Conservation (phyloP, 2,329 filamentous ascomycete species). For the Paraconiothyrium sp. region DNA sequence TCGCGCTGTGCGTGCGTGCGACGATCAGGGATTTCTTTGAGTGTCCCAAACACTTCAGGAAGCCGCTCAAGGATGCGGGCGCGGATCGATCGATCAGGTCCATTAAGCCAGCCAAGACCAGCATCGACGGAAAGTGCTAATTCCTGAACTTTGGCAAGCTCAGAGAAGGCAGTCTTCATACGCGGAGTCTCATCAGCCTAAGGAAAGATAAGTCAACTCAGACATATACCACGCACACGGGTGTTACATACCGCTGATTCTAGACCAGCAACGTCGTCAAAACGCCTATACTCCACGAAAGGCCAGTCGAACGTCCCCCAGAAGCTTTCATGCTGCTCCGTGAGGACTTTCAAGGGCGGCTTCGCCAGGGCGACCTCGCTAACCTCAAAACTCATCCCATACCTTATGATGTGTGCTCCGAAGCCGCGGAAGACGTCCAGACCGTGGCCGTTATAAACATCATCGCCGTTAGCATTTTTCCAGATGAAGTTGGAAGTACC, state of each 20-base stretch:
- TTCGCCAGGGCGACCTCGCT: conserved; percentile 60
- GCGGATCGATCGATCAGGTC: conserved; percentile 65
- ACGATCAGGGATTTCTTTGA: conserved; percentile 50
- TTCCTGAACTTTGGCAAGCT: conserved; percentile 65
- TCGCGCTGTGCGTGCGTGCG: conserved; percentile 46
- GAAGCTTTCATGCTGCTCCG: conserved; percentile 65
- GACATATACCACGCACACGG: background rate
- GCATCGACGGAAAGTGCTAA: conserved; percentile 74
- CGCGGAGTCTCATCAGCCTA: conserved; percentile 68
- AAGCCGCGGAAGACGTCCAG: conserved; percentile 70
- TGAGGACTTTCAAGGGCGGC: conserved; percentile 66
- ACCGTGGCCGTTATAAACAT: conserved; percentile 65
- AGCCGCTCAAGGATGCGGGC: conserved; percentile 58
- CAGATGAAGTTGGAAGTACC: conserved; percentile 47
- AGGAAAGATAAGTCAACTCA: background rate
- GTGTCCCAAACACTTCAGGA: conserved; percentile 58
- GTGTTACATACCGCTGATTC: conserved; percentile 59
- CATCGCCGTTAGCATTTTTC: conserved; percentile 55
- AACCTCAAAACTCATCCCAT: conserved; percentile 75
- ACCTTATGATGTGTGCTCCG: conserved; percentile 67
- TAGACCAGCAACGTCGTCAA: conserved; percentile 66
- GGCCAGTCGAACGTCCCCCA: conserved; percentile 75
- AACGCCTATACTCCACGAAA: conserved; percentile 66
- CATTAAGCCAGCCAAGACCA: conserved; percentile 72
- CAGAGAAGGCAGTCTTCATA: conserved; percentile 69